phyloP scores from a whole-genome alignment of 305 asterid species.

The Fraxinus floribunda region DNA sequence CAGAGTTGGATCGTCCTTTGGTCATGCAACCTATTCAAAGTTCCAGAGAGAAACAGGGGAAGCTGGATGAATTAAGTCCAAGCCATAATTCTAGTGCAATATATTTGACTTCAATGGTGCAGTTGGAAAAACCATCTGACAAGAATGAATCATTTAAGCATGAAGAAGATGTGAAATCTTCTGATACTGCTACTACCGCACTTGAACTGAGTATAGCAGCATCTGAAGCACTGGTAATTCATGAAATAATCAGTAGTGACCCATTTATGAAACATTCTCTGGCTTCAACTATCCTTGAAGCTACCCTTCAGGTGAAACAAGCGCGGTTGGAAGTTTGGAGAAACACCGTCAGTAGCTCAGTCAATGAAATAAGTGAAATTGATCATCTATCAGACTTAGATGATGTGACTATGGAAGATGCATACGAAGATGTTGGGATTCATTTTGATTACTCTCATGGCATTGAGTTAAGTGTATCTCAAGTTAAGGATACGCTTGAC shows the following conservation, averaged over 20 bases:
- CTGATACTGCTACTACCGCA: constrained; percentile 45
- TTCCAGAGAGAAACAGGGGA: constrained; percentile 29
- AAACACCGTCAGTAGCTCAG: constrained; percentile 26
- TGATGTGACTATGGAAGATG: constrained; percentile 65
- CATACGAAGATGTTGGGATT: constrained; percentile 62
- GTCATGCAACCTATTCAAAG: constrained; percentile 32
- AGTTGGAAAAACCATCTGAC: constrained; percentile 30
- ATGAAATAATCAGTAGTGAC: constrained; percentile 46
- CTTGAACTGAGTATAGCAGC: constrained; percentile 76
- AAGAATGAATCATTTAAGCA: constrained; percentile 31
- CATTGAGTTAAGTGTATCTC: constrained; percentile 46
- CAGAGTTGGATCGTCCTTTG: constrained; percentile 26
- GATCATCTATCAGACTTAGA: constrained; percentile 59
- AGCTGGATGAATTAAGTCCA: constrained; percentile 26
- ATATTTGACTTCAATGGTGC: constrained; percentile 27
- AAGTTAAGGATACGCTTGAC: constrained; percentile 55
- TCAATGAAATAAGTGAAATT: constrained; percentile 32
- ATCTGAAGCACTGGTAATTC: constrained; percentile 80
- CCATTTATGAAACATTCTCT: constrained; percentile 36
- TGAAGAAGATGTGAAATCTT: constrained; percentile 32
- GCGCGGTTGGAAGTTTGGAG: constrained; percentile 57
- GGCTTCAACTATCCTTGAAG: constrained; percentile 70
- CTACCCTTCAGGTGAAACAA: constrained; percentile 77
- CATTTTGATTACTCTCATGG: constrained; percentile 26
- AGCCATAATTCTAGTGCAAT: constrained; percentile 23